phyloP scores from a whole-genome alignment of 306 rosid species.

The Carpinus fangiana region DNA sequence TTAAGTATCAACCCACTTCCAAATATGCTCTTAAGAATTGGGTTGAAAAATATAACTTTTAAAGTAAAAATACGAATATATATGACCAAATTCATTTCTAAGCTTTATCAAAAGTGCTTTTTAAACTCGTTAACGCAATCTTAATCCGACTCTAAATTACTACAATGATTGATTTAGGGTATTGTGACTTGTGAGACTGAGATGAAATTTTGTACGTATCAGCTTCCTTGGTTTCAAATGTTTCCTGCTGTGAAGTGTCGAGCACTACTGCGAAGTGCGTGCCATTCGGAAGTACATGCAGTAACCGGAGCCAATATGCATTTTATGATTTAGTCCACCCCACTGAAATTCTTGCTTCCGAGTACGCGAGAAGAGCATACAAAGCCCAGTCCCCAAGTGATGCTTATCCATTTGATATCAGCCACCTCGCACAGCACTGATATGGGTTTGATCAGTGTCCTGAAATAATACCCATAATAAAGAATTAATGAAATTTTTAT shows the following conservation, averaged over 20 bases:
- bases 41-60: too few relatives aligned
- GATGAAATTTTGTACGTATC: neutral
- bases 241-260: neutral
- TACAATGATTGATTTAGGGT: too few relatives aligned
- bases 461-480: neutral
- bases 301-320: neutral
- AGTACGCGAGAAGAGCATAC: slow-evolving; percentile 1
- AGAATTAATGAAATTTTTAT: too few relatives aligned
- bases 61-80: too few relatives aligned
- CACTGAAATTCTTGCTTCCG: neutral
- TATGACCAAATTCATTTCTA: too few relatives aligned
- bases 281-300: neutral
- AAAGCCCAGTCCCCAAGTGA: neutral
- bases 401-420: slow-evolving; percentile 18
- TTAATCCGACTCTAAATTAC: too few relatives aligned
- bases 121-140: too few relatives aligned
- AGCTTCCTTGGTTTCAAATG: neutral
- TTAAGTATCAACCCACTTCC: too few relatives aligned
- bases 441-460: neutral
- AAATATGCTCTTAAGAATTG: too few relatives aligned
- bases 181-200: neutral
- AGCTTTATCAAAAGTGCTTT: too few relatives aligned
- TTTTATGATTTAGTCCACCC: slow-evolving; percentile 27
- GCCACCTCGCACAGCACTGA: neutral
- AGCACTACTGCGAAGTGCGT: neutral